Base-by-base conservation (phyloP, 2,329 filamentous ascomycete genomes). In the Elsinoe necatrix region DNA sequence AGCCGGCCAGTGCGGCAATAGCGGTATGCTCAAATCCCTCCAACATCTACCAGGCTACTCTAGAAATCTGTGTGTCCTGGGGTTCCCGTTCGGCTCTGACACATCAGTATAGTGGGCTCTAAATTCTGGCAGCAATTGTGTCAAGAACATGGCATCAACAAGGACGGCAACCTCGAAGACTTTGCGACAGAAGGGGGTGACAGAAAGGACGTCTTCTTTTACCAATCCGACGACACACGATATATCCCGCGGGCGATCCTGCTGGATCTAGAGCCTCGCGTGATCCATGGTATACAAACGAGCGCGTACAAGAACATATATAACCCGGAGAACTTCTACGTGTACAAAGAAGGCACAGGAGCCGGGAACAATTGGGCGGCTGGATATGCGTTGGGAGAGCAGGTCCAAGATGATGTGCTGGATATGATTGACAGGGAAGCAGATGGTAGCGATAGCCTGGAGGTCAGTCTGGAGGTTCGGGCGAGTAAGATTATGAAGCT, bases 91-190 rank as follows among this genome's bases (percentile, higher is more conserved):
- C n/a, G 42, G 14, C 5, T 41, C 52, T 55, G 41, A 55, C 21
- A 43, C 37, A 20, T 52, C 14, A 55, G 23, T 59, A 37, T 67
- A 95, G 90, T 97, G 71, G 93, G 93, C 59, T 92, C 89, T 68
- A 89, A 97, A 70, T 98, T 98, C 75, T 98, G 93, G 93, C 92
- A 97, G 72, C 93, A 97, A 75, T 82, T 97, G 59, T 98, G 93
- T 73, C 87, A 92, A 71, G 93, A 98, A 74, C 93, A 98, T 70
- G 93, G 95, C 61, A 98, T 98, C 75, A 95, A 87, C 67, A 89
- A 93, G 70, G 90, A 97, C 74, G 93, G 93, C 58, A 97, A 97
- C 71, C 81, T 98, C 58, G 91, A 96, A 70, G 91, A 96, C 72
- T 96, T 96, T 76, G 93, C 93, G 68, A 96, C 90, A 51, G 93